These are phyloP conservation scores for Oryza punctata DNA, from an alignment of 176 grass and related monocot genomes.

Conservation along the genomic window DNA sequence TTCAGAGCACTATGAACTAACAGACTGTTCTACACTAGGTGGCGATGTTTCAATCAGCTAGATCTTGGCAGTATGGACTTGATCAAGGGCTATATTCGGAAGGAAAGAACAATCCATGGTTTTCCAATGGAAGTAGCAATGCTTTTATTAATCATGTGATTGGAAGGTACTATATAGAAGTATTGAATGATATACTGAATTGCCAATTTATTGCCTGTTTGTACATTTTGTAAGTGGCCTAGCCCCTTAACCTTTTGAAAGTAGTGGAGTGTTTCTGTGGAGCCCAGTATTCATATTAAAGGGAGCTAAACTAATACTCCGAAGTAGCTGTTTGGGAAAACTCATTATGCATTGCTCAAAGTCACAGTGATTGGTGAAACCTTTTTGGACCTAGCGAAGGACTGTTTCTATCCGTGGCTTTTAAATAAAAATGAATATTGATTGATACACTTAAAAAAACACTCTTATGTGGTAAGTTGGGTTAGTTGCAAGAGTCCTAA, in stretches of 20 bases:
- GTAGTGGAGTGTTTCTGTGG: constrained; percentile 6
- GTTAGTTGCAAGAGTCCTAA: constrained; percentile 42
- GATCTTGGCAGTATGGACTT: constrained; percentile 47
- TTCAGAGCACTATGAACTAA: constrained; percentile 32
- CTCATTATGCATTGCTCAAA: not conserved
- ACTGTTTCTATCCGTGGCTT: not conserved
- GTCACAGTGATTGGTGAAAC: not conserved
- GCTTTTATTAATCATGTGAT: constrained; percentile 64
- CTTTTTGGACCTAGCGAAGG: not conserved
- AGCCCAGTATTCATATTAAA: not conserved
- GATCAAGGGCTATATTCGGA: constrained; percentile 45
- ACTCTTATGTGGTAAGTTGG: not conserved
- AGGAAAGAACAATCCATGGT: constrained; percentile 53
- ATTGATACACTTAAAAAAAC: constrained; percentile 15
- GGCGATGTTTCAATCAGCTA: constrained; percentile 50
- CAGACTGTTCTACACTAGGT: constrained; percentile 57
- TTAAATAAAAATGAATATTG: constrained; percentile 18
- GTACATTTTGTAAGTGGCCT: not conserved
- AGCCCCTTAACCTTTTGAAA: constrained; percentile 11
- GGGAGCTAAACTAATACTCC: constrained; percentile 5
- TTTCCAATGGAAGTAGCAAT: constrained; percentile 49
- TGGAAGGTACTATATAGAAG: constrained; percentile 67
- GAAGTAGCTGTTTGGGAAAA: not conserved
- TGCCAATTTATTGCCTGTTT: constrained; percentile 11
- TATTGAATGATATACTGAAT: constrained; percentile 23